A percentile compares a stretch with the other conserved stretches of the same genome.
phyloP scores from a whole-genome alignment of 1,284 basidiomycete species.

The Caloboletus firmus region DNA sequence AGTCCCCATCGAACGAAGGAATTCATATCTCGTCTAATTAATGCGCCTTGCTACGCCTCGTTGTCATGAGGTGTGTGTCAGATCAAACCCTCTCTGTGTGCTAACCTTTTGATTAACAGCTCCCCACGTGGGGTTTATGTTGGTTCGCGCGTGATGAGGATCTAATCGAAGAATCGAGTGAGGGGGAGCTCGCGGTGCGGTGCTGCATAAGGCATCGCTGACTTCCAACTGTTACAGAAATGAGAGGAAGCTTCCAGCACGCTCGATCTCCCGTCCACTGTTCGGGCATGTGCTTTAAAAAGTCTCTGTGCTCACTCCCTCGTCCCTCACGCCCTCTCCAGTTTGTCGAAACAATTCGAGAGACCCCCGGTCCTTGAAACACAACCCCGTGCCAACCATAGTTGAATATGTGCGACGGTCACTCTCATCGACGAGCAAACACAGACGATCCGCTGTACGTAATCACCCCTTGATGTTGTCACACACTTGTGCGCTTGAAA shows the following conservation, averaged over 20 bases:
- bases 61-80: neutral
- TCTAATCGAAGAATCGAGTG: neutral
- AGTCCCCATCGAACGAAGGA: neutral
- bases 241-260: neutral
- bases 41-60: neutral
- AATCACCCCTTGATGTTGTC: neutral
- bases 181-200: neutral
- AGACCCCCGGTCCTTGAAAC: neutral
- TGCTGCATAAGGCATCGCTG: neutral
- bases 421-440: neutral
- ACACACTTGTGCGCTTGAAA: neutral
- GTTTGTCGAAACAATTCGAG: neutral
- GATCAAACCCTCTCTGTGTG: neutral
- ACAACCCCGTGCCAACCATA: neutral
- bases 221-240: neutral
- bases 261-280: neutral
- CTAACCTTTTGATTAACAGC: neutral
- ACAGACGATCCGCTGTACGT: conserved; percentile 15
- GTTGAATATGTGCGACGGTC: conserved; percentile 8
- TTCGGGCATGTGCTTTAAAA: conserved; percentile 9
- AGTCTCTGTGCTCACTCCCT: neutral
- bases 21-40: neutral
- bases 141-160: neutral
- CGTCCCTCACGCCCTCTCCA: neutral
- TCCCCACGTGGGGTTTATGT: neutral